Percentiles rank a stretch among this genome's conserved stretches.
phyloP scores from a whole-genome alignment of 148 eudicot genomes.

The Rhododendron williamsianum region DNA sequence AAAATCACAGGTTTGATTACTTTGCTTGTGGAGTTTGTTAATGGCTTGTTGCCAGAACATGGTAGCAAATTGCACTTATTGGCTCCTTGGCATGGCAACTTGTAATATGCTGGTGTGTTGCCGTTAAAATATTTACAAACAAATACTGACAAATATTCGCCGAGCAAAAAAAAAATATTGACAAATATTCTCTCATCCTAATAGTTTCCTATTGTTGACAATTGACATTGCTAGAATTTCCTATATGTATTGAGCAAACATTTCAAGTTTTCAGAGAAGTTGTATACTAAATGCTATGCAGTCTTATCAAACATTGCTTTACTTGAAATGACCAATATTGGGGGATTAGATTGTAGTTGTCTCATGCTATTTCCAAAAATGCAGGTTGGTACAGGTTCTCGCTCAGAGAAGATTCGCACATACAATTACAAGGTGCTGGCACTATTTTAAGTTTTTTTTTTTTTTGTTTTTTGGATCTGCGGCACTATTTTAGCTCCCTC shows the following conservation, averaged over 20 bases:
- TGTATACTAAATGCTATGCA: not conserved
- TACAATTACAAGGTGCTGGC: conserved; percentile 79
- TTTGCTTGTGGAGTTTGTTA: not conserved
- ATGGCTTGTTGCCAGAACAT: conserved; percentile 5
- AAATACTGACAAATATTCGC: too few species aligned
- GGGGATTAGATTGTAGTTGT: not conserved
- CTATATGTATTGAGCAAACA: not conserved
- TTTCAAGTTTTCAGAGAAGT: not conserved
- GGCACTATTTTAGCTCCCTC: not conserved
- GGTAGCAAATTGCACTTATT: not conserved
- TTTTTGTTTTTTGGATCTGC: not conserved
- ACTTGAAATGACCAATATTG: not conserved
- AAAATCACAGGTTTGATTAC: conserved; percentile 64
- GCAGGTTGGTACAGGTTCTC: conserved; percentile 97
- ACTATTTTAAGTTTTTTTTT: not conserved
- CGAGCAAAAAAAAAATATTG: too few species aligned
- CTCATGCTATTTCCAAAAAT: conserved; percentile 22
- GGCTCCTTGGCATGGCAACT: not conserved
- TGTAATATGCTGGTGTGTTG: not conserved
- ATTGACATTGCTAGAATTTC: not conserved
- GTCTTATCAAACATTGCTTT: not conserved
- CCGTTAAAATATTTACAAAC: not conserved
- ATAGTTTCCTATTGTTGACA: not conserved
- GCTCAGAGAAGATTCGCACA: conserved; percentile 92
- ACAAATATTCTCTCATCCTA: not conserved